phyloP scores from a whole-genome alignment of 1,139 yeast species.

The Debaryomycetaceae sp. region DNA sequence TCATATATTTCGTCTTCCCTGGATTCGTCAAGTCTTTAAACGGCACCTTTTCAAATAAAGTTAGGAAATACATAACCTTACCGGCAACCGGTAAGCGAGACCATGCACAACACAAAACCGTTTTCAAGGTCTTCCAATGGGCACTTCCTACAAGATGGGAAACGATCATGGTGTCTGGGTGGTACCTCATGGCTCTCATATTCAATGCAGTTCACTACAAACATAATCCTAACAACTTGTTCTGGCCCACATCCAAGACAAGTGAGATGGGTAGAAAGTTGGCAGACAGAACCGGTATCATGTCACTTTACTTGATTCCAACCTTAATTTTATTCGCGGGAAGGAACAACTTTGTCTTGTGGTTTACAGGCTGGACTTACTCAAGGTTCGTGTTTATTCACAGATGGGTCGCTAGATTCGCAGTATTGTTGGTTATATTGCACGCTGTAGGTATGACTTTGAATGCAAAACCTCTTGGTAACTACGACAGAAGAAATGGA shows the following conservation, averaged over 20 bases:
- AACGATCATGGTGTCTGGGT: slow-evolving; percentile 44
- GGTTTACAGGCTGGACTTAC: slow-evolving; percentile 64
- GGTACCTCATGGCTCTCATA: slow-evolving; percentile 48
- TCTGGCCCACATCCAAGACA: slow-evolving; percentile 22
- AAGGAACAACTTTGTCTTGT: slow-evolving; percentile 62
- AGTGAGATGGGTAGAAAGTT: slow-evolving; percentile 50
- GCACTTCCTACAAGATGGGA: slow-evolving; percentile 66
- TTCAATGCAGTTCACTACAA: slow-evolving; percentile 41
- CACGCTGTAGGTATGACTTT: slow-evolving; percentile 51
- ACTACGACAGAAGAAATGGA: slow-evolving; percentile 33
- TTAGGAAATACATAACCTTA: slow-evolving; percentile 41
- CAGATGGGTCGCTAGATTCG: slow-evolving; percentile 59
- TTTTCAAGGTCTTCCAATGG: slow-evolving; percentile 28
- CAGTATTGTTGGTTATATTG: slow-evolving; percentile 38
- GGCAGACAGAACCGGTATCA: slow-evolving; percentile 60
- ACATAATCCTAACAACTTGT: slow-evolving; percentile 30
- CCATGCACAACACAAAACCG: slow-evolving; percentile 34
- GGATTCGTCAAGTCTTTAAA: slow-evolving; percentile 26
- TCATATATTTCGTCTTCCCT: slow-evolving; percentile 33
- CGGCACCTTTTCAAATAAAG: slow-evolving; percentile 29
- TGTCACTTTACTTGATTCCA: slow-evolving; percentile 49
- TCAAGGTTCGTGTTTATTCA: slow-evolving; percentile 62
- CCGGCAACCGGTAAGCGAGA: slow-evolving; percentile 45
- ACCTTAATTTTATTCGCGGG: slow-evolving; percentile 55
- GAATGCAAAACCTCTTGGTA: slow-evolving; percentile 29